These are phyloP conservation scores for Castanea sativa DNA, from an alignment of 306 rosid species.

Conservation along the genomic window DNA sequence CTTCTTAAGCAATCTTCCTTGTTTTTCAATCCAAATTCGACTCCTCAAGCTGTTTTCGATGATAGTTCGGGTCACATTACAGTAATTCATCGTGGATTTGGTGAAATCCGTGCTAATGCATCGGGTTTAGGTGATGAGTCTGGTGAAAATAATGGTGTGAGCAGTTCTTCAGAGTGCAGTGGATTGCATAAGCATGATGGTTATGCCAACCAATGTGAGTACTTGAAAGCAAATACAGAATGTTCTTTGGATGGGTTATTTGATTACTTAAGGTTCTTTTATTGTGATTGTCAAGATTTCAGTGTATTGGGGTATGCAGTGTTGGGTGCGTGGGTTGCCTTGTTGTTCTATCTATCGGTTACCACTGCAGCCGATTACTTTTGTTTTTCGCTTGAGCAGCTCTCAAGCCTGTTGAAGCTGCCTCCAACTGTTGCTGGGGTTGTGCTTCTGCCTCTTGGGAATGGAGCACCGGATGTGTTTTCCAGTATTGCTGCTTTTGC, in stretches of 20 bases:
- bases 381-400: constrained; percentile 84
- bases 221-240: constrained; percentile 66
- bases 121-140: constrained; percentile 21
- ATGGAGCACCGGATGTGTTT: constrained; percentile 99
- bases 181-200: constrained; percentile 57
- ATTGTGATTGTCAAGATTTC: constrained; percentile 63
- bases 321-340: constrained; percentile 68
- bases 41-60: constrained; percentile 21
- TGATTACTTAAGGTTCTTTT: constrained; percentile 69
- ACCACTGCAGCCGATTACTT: constrained; percentile 96
- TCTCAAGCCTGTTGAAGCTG: constrained; percentile 81
- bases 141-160: constrained; percentile 26
- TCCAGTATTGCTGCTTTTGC: constrained; percentile 89
- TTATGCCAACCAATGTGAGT: constrained; percentile 59
- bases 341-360: constrained; percentile 87
- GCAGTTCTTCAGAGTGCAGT: constrained; percentile 43
- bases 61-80: constrained; percentile 13
- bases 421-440: constrained; percentile 98
- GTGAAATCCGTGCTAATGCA: constrained; percentile 23
- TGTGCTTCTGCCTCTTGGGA: constrained; percentile 90
- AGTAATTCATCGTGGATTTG: constrained; percentile 38
- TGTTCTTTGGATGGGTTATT: constrained; percentile 74
- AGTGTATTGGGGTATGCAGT: constrained; percentile 60
- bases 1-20: constrained; percentile 37
- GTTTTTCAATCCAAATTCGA: constrained; percentile 16